Percentiles rank a stretch among this genome's conserved stretches.
Conservation (phyloP, 2,329 filamentous ascomycete genomes). For the Periconia sp. region DNA sequence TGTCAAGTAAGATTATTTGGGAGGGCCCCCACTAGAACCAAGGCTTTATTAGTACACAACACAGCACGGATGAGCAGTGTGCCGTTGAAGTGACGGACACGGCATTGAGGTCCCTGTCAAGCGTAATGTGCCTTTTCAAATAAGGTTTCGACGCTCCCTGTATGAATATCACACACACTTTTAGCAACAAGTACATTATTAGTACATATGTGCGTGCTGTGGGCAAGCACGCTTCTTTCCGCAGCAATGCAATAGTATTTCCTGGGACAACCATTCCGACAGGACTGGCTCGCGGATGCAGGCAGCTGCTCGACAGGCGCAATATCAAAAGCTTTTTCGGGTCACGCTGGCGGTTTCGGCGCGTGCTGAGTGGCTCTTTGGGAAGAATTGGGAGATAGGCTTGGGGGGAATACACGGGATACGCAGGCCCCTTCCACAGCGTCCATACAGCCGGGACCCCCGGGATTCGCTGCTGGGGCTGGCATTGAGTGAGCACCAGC, state of each 20-base stretch:
- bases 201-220: too few relatives aligned
- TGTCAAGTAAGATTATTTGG: not conserved
- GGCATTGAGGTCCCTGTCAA: not conserved
- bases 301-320: constrained; percentile 2
- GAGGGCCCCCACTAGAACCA: not conserved
- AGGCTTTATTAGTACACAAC: not conserved
- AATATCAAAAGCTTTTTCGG: constrained; percentile 1
- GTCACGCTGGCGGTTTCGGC: constrained; percentile 11
- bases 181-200: too few relatives aligned
- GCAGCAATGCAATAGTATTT: constrained; percentile 3
- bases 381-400: not conserved
- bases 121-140: not conserved
- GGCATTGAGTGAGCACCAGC: not conserved
- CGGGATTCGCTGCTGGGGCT: constrained; percentile 9
- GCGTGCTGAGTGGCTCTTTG: constrained; percentile 4
- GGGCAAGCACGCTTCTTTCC: too few relatives aligned
- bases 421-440: constrained; percentile 11
- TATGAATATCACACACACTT: too few relatives aligned
- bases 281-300: not conserved
- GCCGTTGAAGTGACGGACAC: not conserved
- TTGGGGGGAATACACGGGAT: not conserved
- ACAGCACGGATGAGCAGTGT: not conserved
- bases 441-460: constrained; percentile 12
- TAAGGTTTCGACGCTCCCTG: not conserved
- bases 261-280: not conserved